Conservation (phyloP, 1,284 basidiomycete species). For the Leccinum variabile region DNA sequence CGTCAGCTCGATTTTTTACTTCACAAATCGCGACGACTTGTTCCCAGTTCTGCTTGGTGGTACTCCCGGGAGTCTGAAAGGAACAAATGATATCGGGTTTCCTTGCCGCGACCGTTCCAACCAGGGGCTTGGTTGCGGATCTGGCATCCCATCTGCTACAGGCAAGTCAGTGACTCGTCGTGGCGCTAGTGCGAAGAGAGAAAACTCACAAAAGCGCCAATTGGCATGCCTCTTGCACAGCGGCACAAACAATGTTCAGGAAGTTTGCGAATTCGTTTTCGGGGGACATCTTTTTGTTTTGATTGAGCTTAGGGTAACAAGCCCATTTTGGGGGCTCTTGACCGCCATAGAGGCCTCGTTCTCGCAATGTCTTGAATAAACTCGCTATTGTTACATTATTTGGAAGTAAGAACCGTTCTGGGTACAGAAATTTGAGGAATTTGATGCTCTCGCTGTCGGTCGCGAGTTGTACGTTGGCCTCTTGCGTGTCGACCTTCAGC, state of each 20-base stretch:
- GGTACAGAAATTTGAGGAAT: not conserved
- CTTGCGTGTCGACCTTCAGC: not conserved
- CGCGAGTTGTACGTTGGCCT: not conserved
- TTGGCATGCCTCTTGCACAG: not conserved
- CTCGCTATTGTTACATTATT: not conserved
- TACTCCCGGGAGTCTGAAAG: not conserved
- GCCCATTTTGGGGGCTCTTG: not conserved
- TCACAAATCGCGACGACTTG: not conserved
- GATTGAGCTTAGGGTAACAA: not conserved
- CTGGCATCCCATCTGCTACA: not conserved
- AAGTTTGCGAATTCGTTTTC: not conserved
- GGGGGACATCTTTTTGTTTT: not conserved
- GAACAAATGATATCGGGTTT: conserved; percentile 1
- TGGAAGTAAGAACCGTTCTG: not conserved
- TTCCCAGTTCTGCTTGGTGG: not conserved
- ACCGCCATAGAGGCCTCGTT: not conserved
- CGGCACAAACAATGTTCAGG: not conserved
- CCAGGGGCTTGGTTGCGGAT: not conserved
- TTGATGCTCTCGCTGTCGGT: not conserved
- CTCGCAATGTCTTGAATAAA: not conserved
- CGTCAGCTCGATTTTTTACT: not conserved
- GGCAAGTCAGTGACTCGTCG: not conserved
- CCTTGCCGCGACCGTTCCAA: not conserved
- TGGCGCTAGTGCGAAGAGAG: not conserved
- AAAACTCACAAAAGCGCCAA: not conserved